Base-by-base conservation (phyloP, 441 rosid species). In the Aleurites moluccanus region DNA sequence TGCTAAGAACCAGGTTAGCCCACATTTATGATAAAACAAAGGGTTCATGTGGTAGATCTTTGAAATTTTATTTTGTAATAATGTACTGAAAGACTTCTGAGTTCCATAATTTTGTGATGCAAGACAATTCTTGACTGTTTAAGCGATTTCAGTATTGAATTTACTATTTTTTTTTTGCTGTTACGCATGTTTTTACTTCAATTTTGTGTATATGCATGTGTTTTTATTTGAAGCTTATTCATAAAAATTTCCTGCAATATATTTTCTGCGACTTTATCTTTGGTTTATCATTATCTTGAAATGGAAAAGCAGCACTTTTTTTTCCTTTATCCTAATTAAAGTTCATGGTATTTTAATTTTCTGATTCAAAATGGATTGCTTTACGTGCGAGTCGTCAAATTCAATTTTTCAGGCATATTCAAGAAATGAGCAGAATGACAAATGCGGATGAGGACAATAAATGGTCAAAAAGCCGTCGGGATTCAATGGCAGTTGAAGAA, bases 401-500 rank as follows among this genome's bases (percentile, higher is more conserved):
- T 61, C 45, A 72, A 3, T 18, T 62, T 62, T 49, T n/a, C 59
- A 27, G 56, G 67, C 16, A 47, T 28, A 44, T 30, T 61, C 18
- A 68, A 84, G 84, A 88, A 70, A 94, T 91, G 94, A 90, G 88
- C 83, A 83, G 69, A 71, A 75, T 83, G 56, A 85, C 86, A 30
- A 73, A 78, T 77, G 93, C 87, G 67, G 84, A 85, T 35, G 90
- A 92, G 65, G 92, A 87, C 67, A 20, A 63, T 30, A 73, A 73
- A 73, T 62, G 85, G 80, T 85, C 88, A 72, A 84, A 73, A 75
- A 86, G 81, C 79, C 86, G 77, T 73, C 75, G 57, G 33, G 92
- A 84, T 9, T 94, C 92, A 2, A 87, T 90, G 1, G 77, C 80
- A 78, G 53, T 66, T 74, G 89, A 87, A 67, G 85, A 80, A 80